Base-by-base conservation (phyloP, 768 basidiomycete species). In the Boletus eberwhitei region DNA sequence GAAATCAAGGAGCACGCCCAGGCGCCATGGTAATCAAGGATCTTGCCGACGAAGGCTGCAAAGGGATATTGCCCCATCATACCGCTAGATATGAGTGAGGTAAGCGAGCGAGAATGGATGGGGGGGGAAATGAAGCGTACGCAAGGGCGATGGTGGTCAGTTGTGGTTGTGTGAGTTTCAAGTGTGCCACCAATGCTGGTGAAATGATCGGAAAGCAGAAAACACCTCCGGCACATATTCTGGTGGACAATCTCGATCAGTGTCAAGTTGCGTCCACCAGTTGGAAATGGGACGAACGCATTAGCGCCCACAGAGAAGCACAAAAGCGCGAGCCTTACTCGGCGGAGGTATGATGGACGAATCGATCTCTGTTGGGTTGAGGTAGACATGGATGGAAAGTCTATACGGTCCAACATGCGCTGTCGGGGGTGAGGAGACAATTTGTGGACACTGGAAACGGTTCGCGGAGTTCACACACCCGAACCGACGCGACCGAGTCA, bases 51-150 rank as follows among this genome's bases (percentile, higher is more conserved):
- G 1, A 89, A 16, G 2, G 84, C 83, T 19, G 86, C 81, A 54
- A 89, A 76, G 3, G 88, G 88, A 67, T 93, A 92, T 73, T 92
- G 89, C 5, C 88, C 86, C 57, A 84, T 79, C 79, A 93, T 84
- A 3, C 87, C 90, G n/a, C 90, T 92, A 48, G 35, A 37, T 50
- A 26, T 13, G 43, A 48, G 31, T 32, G 9, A 17, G 5, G 13
- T 62, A 37, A 60, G 54, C 22, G 6, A 38, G 13, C 4, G 31
- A 53, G 37, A 52, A 16, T 38, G 17, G 7, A 22, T 12, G 37
- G 22, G 11, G 32, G 32, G 24, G 39, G 16, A 68, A 78, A 73
- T 64, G 86, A 26, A 21, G 67, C 85, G 73, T 71, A 91, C 90
- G 85, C 87, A 21, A 92, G 75, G 14, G 81, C 84, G 50, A 93